A percentile compares a stretch with the other conserved stretches of the same genome.
phyloP scores from a whole-genome alignment of 139 green algal genomes.

The Haematococcus lacustris region DNA sequence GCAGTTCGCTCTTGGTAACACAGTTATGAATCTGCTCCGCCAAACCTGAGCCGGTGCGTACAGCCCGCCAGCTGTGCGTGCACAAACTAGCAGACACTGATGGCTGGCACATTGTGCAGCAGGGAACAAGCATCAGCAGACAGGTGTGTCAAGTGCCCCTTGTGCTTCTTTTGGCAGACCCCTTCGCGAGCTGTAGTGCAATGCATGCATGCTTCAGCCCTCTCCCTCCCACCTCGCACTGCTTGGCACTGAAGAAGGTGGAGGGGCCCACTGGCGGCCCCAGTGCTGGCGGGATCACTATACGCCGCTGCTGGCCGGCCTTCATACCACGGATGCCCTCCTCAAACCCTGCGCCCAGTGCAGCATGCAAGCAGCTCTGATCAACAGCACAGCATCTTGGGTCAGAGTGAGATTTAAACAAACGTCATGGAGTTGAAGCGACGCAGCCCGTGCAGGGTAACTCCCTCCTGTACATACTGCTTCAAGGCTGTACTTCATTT shows the following conservation, averaged over 20 bases:
- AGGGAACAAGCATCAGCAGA: background rate
- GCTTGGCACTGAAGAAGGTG: conserved; percentile 98
- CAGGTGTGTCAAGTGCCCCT: background rate
- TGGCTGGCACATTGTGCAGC: background rate
- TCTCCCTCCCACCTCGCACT: conserved; percentile 89
- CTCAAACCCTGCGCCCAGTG: conserved; percentile 85
- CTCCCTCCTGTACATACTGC: no score
- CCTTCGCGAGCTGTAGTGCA: background rate
- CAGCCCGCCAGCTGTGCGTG: background rate
- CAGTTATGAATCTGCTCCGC: background rate
- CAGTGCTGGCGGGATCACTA: conserved; percentile 91
- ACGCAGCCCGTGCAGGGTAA: no score
- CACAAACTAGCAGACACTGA: background rate
- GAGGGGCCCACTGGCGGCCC: conserved; percentile 90
- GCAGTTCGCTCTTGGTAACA: background rate
- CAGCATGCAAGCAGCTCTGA: background rate
- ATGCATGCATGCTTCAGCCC: background rate
- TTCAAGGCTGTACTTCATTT: no score
- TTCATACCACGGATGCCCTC: conserved; percentile 80
- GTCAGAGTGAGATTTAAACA: no score
- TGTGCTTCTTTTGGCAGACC: background rate
- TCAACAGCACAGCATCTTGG: no score
- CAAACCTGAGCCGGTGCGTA: background rate
- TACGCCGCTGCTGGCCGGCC: conserved; percentile 70
- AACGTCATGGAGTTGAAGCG: no score